Evolutionary conservation across 768 basidiomycete genomes (phyloP), one percentile per base, ranked within the genome.

Genomic region (Hericium erinaceus): DNA sequence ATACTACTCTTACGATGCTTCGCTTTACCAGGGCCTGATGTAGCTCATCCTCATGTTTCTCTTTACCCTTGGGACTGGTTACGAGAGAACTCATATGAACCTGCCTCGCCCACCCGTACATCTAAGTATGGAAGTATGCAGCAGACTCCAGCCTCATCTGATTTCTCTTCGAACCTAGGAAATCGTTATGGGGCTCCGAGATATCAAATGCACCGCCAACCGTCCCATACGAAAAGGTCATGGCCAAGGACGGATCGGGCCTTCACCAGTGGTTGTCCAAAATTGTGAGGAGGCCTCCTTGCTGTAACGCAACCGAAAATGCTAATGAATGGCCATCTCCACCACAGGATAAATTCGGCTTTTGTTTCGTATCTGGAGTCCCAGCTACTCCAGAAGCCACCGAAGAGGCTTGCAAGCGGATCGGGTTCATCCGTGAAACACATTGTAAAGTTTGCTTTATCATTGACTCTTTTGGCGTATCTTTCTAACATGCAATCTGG

Each of bases 61-160:
- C 62, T 86, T 52, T 98, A 91, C 65, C 92, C 95, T 0, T 92
- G 92, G 87, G 73, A 80, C 39, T 95, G 93, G 87, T 78, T 98
- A 3, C 77, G 77, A 64, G 67, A 72, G 60, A 83, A 92, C 60
- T 84, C 91, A 4, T 95, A 95, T 66, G 89, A 94, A 66, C 91
- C 92, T 33, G 33, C 9, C 9, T 56, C 66, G 58, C 55, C 50
- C 49, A 11, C 24, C 49, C 46, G 54, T 58, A 58, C 61, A 3
- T 59, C 68, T 38, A 82, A 82, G 86, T 86, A 57, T 62, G 78
- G 33, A 33, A 7, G 33, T 10, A 10, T 33, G 8, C 33, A 33
- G 8, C 7, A 10, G 33, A 33, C 33, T 33, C 9, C 6, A 33
- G 33, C 33, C 33, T 33, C 33, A 33, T 33, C 33, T 54, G n/a